phyloP scores from a whole-genome alignment of 2,329 filamentous ascomycete genomes.

The Stenocarpella maydis region DNA sequence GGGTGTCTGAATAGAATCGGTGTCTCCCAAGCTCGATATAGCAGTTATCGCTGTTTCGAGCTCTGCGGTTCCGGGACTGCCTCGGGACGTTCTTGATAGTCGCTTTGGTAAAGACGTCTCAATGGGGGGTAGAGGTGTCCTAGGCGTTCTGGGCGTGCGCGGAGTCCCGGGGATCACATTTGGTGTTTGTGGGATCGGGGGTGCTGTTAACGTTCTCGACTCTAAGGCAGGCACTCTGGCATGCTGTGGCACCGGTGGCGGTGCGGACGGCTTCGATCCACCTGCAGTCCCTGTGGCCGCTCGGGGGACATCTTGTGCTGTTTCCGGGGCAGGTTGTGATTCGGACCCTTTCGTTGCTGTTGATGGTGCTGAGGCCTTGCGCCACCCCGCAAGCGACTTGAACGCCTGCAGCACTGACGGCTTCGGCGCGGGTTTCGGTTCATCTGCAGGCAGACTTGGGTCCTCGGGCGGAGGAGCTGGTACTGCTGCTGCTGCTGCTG shows the following conservation, averaged over 20 bases:
- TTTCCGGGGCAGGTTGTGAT: not conserved
- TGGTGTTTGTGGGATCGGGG: not conserved
- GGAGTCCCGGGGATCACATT: conserved; percentile 5
- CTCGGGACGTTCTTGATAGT: not conserved
- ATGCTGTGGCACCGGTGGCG: not conserved
- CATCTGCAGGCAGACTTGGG: not conserved
- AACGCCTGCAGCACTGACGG: conserved; percentile 16
- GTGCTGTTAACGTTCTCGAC: not conserved
- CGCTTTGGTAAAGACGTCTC: not conserved
- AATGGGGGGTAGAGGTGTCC: conserved; percentile 2
- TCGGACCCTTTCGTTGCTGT: not conserved
- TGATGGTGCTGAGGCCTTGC: not conserved
- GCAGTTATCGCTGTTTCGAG: conserved; percentile 30
- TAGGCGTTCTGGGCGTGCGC: conserved; percentile 19
- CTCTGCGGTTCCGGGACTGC: conserved; percentile 10
- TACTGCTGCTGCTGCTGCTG: no score
- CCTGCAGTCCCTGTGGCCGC: no score
- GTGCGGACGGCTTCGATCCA: not conserved
- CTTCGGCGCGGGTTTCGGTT: not conserved
- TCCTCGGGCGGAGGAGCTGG: not conserved
- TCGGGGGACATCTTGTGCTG: not conserved
- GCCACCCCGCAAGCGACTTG: not conserved
- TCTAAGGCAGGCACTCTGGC: not conserved
- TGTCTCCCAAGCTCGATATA: conserved; percentile 24
- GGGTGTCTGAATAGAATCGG: conserved; percentile 26